Conservation (phyloP, 2,329 filamentous ascomycete genomes). For the Diatrype stigma region DNA sequence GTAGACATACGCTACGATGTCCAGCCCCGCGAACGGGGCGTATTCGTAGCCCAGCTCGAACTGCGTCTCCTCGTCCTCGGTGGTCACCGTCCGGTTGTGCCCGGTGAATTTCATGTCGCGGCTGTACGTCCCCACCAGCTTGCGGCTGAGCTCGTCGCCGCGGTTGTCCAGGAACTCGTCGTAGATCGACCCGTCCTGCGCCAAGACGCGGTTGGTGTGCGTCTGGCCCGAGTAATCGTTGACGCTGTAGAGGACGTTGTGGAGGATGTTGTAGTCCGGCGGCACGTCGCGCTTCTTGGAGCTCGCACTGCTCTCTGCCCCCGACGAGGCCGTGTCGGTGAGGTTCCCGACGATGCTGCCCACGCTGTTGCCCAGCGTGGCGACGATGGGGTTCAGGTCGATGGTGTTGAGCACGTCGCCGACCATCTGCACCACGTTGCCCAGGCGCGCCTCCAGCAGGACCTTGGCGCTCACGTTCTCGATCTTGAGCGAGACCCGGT, state of each 20-base stretch:
- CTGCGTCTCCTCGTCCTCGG: slow-evolving; percentile 38
- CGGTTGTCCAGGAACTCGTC: slow-evolving; percentile 52
- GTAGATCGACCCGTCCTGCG: slow-evolving; percentile 50
- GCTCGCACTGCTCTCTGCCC: slow-evolving; percentile 19
- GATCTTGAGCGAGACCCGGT: slow-evolving; percentile 51
- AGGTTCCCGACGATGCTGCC: slow-evolving; percentile 43
- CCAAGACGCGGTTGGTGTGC: slow-evolving; percentile 53
- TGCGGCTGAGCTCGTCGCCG: slow-evolving; percentile 39
- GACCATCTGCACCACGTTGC: slow-evolving; percentile 58
- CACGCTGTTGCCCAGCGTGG: slow-evolving; percentile 48
- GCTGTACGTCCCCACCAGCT: slow-evolving; percentile 45
- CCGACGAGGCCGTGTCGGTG: slow-evolving; percentile 23
- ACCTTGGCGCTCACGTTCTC: slow-evolving; percentile 57
- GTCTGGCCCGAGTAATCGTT: slow-evolving; percentile 55
- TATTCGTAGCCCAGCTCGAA: slow-evolving; percentile 52
- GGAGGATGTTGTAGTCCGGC: slow-evolving; percentile 42
- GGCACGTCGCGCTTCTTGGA: slow-evolving; percentile 17
- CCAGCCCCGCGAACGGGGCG: slow-evolving; percentile 43
- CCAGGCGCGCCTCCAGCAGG: slow-evolving; percentile 54
- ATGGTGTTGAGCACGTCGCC: slow-evolving; percentile 53
- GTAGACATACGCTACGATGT: slow-evolving; percentile 44
- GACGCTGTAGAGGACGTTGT: slow-evolving; percentile 57
- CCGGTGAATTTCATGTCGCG: slow-evolving; percentile 53
- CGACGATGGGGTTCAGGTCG: slow-evolving; percentile 57
- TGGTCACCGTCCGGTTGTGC: slow-evolving; percentile 41